phyloP scores from a whole-genome alignment of 768 basidiomycete species.

The Suillus subluteus region DNA sequence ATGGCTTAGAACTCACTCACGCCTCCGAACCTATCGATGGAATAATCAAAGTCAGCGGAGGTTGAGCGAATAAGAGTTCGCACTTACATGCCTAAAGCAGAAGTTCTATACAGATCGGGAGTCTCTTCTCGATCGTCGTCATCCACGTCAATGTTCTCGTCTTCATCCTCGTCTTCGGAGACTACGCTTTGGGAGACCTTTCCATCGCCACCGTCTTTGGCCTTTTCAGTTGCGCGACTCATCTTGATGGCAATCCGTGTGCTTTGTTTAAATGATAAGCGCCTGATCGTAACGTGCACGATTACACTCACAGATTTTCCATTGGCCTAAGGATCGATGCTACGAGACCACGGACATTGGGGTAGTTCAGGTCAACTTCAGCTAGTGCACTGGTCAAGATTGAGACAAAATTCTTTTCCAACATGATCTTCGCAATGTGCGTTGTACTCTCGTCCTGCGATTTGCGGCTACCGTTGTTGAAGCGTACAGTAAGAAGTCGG shows the following conservation, averaged over 20 bases:
- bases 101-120: slow-evolving; percentile 94
- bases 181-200: slow-evolving; percentile 48
- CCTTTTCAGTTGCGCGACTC: slow-evolving; percentile 76
- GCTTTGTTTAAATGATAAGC: slow-evolving; percentile 42
- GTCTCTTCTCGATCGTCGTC: slow-evolving; percentile 73
- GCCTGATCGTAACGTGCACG: neutral
- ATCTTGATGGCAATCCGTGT: slow-evolving; percentile 99
- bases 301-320: slow-evolving; percentile 75
- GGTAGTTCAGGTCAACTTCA: slow-evolving; percentile 96
- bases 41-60: neutral
- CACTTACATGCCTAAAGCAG: slow-evolving; percentile 89
- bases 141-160: slow-evolving; percentile 62
- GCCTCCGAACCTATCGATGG: slow-evolving; percentile 64
- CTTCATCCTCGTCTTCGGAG: slow-evolving; percentile 46
- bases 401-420: slow-evolving; percentile 95
- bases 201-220: slow-evolving; percentile 58
- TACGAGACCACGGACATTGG: slow-evolving; percentile 85
- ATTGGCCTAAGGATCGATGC: slow-evolving; percentile 86
- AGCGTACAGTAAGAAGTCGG: slow-evolving; percentile 81
- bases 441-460: slow-evolving; percentile 76
- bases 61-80: neutral
- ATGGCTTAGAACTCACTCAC: slow-evolving; percentile 47
- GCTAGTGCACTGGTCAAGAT: slow-evolving; percentile 85
- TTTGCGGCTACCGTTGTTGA: slow-evolving; percentile 54
- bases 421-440: slow-evolving; percentile 95